Conservation (phyloP, 1,139 yeast species). For the Lodderomyces oxycetoniae region DNA sequence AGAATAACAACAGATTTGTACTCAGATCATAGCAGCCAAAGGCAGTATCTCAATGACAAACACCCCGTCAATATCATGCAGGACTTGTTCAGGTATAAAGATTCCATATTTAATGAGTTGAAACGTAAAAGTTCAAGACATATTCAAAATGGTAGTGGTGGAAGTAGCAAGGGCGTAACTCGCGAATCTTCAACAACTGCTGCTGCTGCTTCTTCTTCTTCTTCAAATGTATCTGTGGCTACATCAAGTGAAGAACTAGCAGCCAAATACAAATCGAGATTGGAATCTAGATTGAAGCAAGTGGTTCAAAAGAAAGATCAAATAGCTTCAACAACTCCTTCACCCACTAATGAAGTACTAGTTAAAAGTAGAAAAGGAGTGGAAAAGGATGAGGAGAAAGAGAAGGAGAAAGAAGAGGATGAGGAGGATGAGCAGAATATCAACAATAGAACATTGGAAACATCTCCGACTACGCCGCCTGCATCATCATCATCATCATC, state of each 20-base stretch:
- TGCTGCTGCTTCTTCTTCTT: background rate
- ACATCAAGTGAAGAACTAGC: slow-evolving; percentile 9
- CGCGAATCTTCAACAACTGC: slow-evolving; percentile 2
- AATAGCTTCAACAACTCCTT: slow-evolving; percentile 11
- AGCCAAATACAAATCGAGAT: slow-evolving; percentile 24
- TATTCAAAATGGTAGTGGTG: slow-evolving; percentile 1
- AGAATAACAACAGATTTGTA: slow-evolving; percentile 17
- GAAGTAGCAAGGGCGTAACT: slow-evolving; percentile 1
- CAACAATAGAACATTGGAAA: background rate
- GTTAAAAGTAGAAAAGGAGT: background rate
- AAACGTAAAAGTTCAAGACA: slow-evolving; percentile 27
- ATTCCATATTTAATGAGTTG: slow-evolving; percentile 38
- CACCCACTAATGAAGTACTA: background rate
- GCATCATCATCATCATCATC: slow-evolving; percentile 5
- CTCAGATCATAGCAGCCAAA: slow-evolving; percentile 2
- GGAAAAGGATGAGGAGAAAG: slow-evolving; percentile 5
- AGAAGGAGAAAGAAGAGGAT: background rate
- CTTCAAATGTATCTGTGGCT: background rate
- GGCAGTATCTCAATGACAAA: slow-evolving; percentile 38
- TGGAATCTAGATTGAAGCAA: slow-evolving; percentile 29
- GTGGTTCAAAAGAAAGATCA: slow-evolving; percentile 19
- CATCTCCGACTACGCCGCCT: slow-evolving; percentile 5
- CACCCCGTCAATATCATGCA: slow-evolving; percentile 55
- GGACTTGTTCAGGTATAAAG: slow-evolving; percentile 45
- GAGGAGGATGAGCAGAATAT: background rate